phyloP scores from a whole-genome alignment of 495 filamentous ascomycete species.

The Podospora pseudocomata region DNA sequence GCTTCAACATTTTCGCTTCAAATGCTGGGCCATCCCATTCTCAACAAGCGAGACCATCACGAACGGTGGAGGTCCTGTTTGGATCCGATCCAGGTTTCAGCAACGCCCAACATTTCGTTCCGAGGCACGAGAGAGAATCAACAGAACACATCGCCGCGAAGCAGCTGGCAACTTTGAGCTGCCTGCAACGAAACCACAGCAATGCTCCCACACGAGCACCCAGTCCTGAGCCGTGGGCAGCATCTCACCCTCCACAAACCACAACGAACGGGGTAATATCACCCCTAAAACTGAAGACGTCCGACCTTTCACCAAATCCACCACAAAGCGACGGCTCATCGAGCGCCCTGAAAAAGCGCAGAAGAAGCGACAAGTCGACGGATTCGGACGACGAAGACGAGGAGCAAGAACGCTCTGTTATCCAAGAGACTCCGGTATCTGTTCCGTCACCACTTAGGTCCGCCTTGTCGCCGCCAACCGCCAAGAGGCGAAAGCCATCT shows the following conservation, averaged over 20 bases:
- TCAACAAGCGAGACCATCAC: constrained; percentile 12
- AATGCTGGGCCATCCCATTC: neutral
- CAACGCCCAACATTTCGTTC: constrained; percentile 9
- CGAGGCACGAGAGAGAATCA: neutral
- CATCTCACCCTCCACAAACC: constrained; percentile 29
- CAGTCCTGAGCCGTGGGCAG: constrained; percentile 46
- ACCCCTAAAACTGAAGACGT: constrained; percentile 7
- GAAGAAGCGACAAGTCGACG: constrained; percentile 9
- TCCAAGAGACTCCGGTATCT: neutral
- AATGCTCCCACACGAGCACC: constrained; percentile 56
- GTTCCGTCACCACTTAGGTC: neutral
- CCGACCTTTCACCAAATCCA: neutral
- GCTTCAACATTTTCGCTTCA: neutral
- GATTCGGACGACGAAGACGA: constrained; percentile 21
- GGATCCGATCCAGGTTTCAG: constrained; percentile 63
- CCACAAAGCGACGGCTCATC: constrained; percentile 1
- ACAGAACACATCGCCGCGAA: constrained; percentile 49
- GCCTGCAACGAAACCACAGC: constrained; percentile 50
- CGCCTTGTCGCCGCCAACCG: neutral
- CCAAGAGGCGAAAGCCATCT: constrained; percentile 1
- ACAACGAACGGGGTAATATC: constrained; percentile 2
- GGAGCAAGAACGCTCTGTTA: neutral
- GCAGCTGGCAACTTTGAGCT: constrained; percentile 52
- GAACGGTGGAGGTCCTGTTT: constrained; percentile 49
- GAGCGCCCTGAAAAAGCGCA: constrained; percentile 6